Base-by-base conservation (phyloP, 306 rosid species). In the Macrotyloma uniflorum region DNA sequence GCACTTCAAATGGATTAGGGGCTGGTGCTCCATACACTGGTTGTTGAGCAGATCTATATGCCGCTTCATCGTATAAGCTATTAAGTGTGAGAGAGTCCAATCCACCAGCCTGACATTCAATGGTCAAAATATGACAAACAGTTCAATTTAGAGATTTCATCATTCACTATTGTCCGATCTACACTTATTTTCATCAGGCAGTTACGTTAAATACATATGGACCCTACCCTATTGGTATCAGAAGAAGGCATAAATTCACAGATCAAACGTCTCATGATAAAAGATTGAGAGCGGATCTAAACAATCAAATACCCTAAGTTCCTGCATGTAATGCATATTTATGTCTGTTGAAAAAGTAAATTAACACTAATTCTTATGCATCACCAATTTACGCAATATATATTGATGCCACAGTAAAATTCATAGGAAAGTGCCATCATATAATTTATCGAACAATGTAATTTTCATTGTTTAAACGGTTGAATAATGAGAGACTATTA, bases 1-100 rank as follows among this genome's bases (percentile, higher is more conserved):
- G 98, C 65, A 89, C 89, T 88, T 91, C 97, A 33, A 96, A 96
- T 28, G 99, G 99, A 82, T 96, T 96, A 3, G 96, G 99, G 19
- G 98, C 93, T 0, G 98, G 92, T 65, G 88, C 82, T 73, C 99
- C 99, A 57, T 96, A 96, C 59, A 86, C 90, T 0, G 98, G 96
- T 83, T 96, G 97, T 81, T 89, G 93, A 13, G 97, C 77, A 55
- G 98, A 91, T 87, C 98, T 83, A 46, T 96, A 93, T 1, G 94
- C 96, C 8, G 85, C 98, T 80, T 93, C 98, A 26, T 93, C 99
- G 2, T 96, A 96, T 72, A 93, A 84, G 78, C 99, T 96, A 78
- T 79, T 85, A 5, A 93, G 96, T 62, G 91, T 96, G 45, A 96
- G 99, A 2, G 98, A 80, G 85, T 96, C 99, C 89, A 96, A 80